These are phyloP conservation scores for Rubia yunnanensis DNA, from an alignment of 257 asterid genomes.

Conservation along the genomic window DNA sequence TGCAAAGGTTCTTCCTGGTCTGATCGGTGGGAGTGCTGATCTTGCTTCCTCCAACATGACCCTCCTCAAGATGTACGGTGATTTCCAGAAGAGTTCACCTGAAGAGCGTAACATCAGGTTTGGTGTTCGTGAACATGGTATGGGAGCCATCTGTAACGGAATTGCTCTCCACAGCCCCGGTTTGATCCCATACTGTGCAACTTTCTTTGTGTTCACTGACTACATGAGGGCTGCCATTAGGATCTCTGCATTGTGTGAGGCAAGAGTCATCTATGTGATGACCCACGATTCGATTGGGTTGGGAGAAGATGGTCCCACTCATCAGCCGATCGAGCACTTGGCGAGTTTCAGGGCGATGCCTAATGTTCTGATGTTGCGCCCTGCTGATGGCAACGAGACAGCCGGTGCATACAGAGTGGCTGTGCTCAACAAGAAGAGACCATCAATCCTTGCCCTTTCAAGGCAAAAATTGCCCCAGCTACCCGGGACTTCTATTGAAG, in stretches of 20 bases:
- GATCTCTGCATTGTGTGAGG: constrained; percentile 61
- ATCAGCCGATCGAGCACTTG: constrained; percentile 69
- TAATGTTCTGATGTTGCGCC: constrained; percentile 60
- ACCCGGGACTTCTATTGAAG: constrained; percentile 59
- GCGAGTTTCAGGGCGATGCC: constrained; percentile 86
- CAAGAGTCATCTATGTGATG: constrained; percentile 65
- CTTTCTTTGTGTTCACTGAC: constrained; percentile 86
- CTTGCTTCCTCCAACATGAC: constrained; percentile 89
- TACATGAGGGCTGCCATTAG: constrained; percentile 93
- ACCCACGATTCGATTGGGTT: constrained; percentile 71
- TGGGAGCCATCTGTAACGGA: constrained; percentile 87
- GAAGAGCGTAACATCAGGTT: constrained; percentile 58
- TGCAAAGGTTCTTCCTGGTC: constrained; percentile 74
- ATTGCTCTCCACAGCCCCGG: constrained; percentile 77
- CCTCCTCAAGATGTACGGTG: constrained; percentile 62
- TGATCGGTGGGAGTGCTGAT: constrained; percentile 88
- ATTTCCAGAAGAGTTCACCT: constrained; percentile 70
- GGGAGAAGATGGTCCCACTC: constrained; percentile 78
- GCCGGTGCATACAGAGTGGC: constrained; percentile 80
- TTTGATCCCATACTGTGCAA: constrained; percentile 72
- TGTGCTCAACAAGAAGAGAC: constrained; percentile 55
- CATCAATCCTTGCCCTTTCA: constrained; percentile 61
- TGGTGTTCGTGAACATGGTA: constrained; percentile 72
- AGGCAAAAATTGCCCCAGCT: constrained; percentile 58
- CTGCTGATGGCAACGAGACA: constrained; percentile 88